A percentile compares a stretch with the other conserved stretches of the same genome.
Evolutionary conservation across 2,329 filamentous ascomycete genomes (phyloP).

Genomic region (Cytospora mali): DNA sequence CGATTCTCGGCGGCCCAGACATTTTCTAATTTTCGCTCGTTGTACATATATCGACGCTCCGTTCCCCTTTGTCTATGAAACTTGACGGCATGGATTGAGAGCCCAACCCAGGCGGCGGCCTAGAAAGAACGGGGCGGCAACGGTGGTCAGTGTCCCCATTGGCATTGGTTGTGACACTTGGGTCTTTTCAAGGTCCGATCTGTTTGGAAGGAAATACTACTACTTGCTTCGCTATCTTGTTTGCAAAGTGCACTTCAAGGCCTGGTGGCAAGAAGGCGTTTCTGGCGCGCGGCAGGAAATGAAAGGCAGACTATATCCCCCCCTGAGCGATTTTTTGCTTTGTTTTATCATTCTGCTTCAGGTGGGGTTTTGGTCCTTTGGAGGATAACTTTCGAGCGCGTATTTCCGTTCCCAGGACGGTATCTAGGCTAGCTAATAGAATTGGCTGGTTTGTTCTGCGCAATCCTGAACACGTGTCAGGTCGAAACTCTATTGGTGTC

Average conservation of each 20-base stretch:
- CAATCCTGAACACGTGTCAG: background rate
- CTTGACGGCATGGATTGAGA: background rate
- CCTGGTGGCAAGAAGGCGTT: slow-evolving; percentile 6
- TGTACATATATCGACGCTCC: slow-evolving; percentile 20
- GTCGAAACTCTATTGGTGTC: background rate
- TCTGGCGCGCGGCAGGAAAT: background rate
- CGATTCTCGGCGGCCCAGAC: slow-evolving; percentile 3
- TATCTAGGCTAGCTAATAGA: slow-evolving; percentile 14
- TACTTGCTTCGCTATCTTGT: too few species aligned
- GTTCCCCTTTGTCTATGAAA: slow-evolving; percentile 8
- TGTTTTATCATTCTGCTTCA: background rate
- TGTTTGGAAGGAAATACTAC: background rate
- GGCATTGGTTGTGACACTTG: background rate
- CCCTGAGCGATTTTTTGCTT: background rate
- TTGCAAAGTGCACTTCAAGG: background rate
- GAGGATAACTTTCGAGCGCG: background rate
- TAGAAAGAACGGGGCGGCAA: background rate
- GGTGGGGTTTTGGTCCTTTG: background rate
- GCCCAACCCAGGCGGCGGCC: slow-evolving; percentile 13
- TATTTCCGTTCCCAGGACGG: slow-evolving; percentile 1
- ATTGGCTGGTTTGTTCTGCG: slow-evolving; percentile 5
- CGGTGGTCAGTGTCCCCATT: background rate
- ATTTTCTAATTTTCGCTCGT: slow-evolving; percentile 21
- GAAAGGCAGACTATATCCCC: background rate
- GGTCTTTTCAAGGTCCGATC: background rate